Percentiles rank a stretch among this genome's conserved stretches.
Conservation (phyloP, 2,329 filamentous ascomycete genomes). For the Cercospora sesami region DNA sequence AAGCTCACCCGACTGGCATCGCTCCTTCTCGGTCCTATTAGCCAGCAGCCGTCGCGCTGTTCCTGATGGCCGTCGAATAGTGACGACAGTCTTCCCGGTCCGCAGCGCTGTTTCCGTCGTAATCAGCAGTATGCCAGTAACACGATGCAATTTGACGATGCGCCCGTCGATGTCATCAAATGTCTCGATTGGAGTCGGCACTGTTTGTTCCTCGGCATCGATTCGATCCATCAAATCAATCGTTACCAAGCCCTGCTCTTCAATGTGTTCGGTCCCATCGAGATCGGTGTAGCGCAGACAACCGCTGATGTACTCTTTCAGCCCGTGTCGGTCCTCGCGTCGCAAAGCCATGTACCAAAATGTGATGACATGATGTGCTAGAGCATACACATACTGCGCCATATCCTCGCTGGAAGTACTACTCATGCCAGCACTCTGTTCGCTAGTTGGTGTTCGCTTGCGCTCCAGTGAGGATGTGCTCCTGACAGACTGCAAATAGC, state of each 20-base stretch:
- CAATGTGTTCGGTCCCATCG: constrained; percentile 71
- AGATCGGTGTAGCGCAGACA: constrained; percentile 76
- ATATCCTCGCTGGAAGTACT: constrained; percentile 35
- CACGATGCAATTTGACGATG: constrained; percentile 67
- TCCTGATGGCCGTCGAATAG: constrained; percentile 37
- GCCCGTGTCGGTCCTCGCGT: constrained; percentile 75
- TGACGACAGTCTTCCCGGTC: constrained; percentile 37
- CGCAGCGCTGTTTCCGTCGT: constrained; percentile 68
- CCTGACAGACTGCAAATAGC: constrained; percentile 85
- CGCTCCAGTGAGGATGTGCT: constrained; percentile 41
- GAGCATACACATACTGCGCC: constrained; percentile 75
- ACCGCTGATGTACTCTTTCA: constrained; percentile 87
- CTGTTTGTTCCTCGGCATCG: constrained; percentile 61
- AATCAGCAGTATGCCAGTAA: constrained; percentile 72
- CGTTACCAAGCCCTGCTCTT: constrained; percentile 91
- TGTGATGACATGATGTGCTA: constrained; percentile 92
- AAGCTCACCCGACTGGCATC: constrained; percentile 11
- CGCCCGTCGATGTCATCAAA: constrained; percentile 68
- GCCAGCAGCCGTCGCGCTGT: constrained; percentile 29
- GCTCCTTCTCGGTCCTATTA: constrained; percentile 23
- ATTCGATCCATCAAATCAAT: constrained; percentile 67
- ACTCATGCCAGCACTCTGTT: constrained; percentile 30
- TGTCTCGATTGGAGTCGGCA: constrained; percentile 55
- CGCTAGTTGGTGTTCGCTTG: constrained; percentile 31
- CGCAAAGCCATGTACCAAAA: constrained; percentile 96